phyloP scores from a whole-genome alignment of 1,139 yeast species.

The Yamadazyma taylorii region DNA sequence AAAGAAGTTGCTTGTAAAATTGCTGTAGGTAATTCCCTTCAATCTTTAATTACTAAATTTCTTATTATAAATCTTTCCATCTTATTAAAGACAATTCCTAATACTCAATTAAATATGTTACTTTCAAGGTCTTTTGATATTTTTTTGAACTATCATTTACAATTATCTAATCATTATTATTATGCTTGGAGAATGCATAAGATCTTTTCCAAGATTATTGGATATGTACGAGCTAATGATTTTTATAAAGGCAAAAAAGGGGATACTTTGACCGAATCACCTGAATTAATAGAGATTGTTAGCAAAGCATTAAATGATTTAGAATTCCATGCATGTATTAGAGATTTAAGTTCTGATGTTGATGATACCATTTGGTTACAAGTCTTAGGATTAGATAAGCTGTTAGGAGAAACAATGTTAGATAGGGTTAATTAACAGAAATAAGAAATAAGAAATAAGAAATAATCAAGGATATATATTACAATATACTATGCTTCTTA shows the following conservation, averaged over 20 bases:
- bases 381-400: constrained; percentile 2
- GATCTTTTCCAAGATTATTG: constrained; percentile 2
- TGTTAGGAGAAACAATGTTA: neutral
- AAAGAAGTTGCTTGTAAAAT: constrained; percentile 1
- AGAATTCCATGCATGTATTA: constrained; percentile 4
- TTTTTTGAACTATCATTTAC: constrained; percentile 3
- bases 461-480: neutral
- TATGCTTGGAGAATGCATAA: constrained; percentile 9
- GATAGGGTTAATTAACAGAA: too few relatives aligned
- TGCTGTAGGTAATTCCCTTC: constrained; percentile 1
- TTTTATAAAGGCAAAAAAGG: neutral
- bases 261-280: neutral
- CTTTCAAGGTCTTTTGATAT: neutral
- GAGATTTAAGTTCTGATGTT: constrained; percentile 1
- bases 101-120: neutral
- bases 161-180: constrained; percentile 3
- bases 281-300: neutral
- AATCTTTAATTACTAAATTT: constrained; percentile 3
- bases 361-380: constrained; percentile 7
- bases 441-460: neutral
- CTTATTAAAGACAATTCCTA: constrained; percentile 2
- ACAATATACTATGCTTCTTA: neutral
- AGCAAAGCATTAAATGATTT: constrained; percentile 1
- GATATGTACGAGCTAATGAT: neutral
- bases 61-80: constrained; percentile 1